Evolutionary conservation across 2,329 filamentous ascomycete genomes (phyloP).

Genomic region (Clonostachys rosea): DNA sequence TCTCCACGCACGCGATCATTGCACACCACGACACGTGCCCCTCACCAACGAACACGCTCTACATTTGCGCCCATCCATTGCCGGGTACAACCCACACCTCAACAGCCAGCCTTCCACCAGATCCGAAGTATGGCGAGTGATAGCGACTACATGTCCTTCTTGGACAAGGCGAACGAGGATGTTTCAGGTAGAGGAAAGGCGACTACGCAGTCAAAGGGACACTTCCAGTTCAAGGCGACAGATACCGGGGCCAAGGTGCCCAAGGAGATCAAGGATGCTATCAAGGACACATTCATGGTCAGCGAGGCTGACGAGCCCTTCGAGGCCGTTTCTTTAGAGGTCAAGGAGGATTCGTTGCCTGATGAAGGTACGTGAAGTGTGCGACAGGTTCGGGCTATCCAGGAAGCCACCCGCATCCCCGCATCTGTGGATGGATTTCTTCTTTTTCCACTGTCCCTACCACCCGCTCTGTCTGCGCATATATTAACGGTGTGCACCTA

Average conservation of each 20-base stretch:
- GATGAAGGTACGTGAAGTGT: constrained; percentile 49
- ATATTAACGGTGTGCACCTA: constrained; percentile 24
- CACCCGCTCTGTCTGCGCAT: not conserved
- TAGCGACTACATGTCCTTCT: constrained; percentile 77
- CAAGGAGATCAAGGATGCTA: constrained; percentile 41
- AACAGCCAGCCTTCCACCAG: constrained; percentile 8
- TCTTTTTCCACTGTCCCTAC: not conserved
- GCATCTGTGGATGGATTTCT: not conserved
- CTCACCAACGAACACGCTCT: no score
- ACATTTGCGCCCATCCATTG: no score
- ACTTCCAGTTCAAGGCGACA: constrained; percentile 41
- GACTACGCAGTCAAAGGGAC: constrained; percentile 7
- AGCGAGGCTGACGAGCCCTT: constrained; percentile 88
- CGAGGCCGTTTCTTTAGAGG: constrained; percentile 67
- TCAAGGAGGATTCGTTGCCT: constrained; percentile 47
- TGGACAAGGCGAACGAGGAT: constrained; percentile 82
- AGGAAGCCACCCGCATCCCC: no score
- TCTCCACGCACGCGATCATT: no score
- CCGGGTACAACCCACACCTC: constrained; percentile 1
- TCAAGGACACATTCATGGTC: constrained; percentile 58
- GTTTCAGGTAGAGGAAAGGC: constrained; percentile 46
- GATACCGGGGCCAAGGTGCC: constrained; percentile 58
- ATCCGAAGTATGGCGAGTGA: constrained; percentile 62
- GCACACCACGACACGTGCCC: no score
- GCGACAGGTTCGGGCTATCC: not conserved